Evolutionary conservation across 148 eudicot species (phyloP), one percentile per base, ranked within the genome.

Genomic region (Chenopodium suecicum): DNA sequence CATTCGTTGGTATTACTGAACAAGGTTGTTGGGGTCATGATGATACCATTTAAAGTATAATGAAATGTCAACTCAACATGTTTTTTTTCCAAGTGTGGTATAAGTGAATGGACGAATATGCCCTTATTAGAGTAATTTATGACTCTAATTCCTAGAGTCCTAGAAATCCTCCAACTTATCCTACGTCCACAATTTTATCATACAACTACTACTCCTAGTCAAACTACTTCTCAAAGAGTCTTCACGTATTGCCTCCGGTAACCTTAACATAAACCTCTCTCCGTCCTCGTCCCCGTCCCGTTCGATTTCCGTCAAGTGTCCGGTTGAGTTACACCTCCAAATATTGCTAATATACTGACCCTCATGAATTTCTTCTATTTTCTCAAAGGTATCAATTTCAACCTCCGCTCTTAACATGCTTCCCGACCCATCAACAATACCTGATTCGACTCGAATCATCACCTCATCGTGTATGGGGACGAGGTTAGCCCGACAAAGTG

Each of bases 381-480:
- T 56, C 16, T 78, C 81, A 14, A 67, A n/a, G 14, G 41, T 34
- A 56, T 78, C 81, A 5, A 29, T 29, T 68, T 8, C 23, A 3
- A 20, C 27, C 41, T 31, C 70, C 7, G 4, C 20, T 25, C 60
- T 7, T 52, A 11, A 74, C 41, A 60, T 32, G 8, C 31, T 27
- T 48, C 25, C 75, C 52, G n/a, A 50, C 50, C 52, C 85, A 0
- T 76, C 84, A 41, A 88, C 82, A 19, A 73, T 25, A 62, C 83
- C 78, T 7, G 76, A 10, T 44, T 84, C 82, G 1, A 82, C 82
- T 73, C 79, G 41, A 68, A 1, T 12, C 7, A 25, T 34, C n/a
- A 14, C 1, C 31, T 23, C 37, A 29, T 44, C 27, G 14, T 2
- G 72, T 7, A 4, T 1, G 19, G 32, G 4, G 20, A 72, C 6